Evolutionary conservation across 2,329 filamentous ascomycete genomes (phyloP).

Genomic region (Paracamarosporium sp.): DNA sequence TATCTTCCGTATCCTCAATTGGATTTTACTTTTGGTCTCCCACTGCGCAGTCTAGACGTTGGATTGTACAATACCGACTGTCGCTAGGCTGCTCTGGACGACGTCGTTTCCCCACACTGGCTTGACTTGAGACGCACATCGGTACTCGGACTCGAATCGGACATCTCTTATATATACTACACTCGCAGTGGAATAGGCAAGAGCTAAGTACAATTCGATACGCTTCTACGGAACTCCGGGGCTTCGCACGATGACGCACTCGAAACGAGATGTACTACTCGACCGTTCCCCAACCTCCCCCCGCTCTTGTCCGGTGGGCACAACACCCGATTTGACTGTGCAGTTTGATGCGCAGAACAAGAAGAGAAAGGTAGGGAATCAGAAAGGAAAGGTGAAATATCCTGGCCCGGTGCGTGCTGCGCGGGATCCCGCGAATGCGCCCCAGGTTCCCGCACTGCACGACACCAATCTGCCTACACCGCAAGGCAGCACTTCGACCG

Average conservation of each 20-base stretch:
- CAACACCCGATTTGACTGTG: not conserved
- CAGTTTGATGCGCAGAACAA: not conserved
- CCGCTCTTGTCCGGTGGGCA: too few relatives aligned
- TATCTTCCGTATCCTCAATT: not conserved
- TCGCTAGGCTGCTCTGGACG: not conserved
- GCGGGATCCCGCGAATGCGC: not conserved
- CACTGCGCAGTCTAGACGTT: not conserved
- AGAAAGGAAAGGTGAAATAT: not conserved
- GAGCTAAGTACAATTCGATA: not conserved
- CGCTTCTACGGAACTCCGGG: not conserved
- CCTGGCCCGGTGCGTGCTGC: not conserved
- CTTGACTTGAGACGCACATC: not conserved
- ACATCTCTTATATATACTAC: not conserved
- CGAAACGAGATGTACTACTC: not conserved
- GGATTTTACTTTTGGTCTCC: not conserved
- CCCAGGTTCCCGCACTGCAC: not conserved
- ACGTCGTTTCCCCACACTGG: not conserved
- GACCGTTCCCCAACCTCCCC: too few relatives aligned
- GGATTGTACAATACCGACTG: not conserved
- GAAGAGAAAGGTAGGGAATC: not conserved
- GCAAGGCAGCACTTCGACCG: slow-evolving; percentile 24
- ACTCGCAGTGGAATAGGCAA: not conserved
- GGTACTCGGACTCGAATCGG: not conserved
- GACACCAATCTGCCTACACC: slow-evolving; percentile 24
- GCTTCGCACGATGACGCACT: not conserved